Conservation (phyloP, 2,329 filamentous ascomycete genomes). For the Simplicillium sp. region DNA sequence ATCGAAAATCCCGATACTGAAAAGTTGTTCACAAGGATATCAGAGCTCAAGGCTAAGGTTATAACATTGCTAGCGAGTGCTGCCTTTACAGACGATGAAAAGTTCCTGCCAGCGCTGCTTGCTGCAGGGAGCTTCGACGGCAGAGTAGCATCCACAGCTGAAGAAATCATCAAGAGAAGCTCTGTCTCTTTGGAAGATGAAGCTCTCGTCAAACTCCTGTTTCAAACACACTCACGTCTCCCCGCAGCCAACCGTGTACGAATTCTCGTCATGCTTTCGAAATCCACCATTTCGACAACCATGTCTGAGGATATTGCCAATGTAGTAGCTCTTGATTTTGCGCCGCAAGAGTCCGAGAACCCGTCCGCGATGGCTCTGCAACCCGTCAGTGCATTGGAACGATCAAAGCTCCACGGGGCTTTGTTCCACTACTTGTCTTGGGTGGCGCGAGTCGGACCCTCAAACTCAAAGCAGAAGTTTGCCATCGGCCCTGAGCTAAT, state of each 20-base stretch:
- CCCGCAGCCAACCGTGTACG: conserved; percentile 68
- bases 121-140: conserved; percentile 77
- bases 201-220: conserved; percentile 54
- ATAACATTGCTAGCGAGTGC: conserved; percentile 72
- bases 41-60: conserved; percentile 44
- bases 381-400: conserved; percentile 55
- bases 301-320: conserved; percentile 59
- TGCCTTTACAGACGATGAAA: conserved; percentile 73
- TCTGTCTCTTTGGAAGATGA: conserved; percentile 64
- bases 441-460: conserved; percentile 64
- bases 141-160: conserved; percentile 71
- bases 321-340: conserved; percentile 60
- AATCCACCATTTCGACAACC: conserved; percentile 63
- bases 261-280: conserved; percentile 66
- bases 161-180: conserved; percentile 79
- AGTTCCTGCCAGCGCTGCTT: conserved; percentile 75
- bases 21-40: conserved; percentile 34
- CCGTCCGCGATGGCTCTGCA: conserved; percentile 12
- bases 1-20: conserved; percentile 48
- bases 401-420: conserved; percentile 68
- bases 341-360: conserved; percentile 15
- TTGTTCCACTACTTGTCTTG: conserved; percentile 83
- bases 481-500: conserved; percentile 61
- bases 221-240: conserved; percentile 62
- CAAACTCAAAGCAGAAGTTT: conserved; percentile 41